Evolutionary conservation across 108 stramenopile species (phyloP), one percentile per base, ranked within the genome.

Genomic region (Discostella stelligeroides): DNA sequence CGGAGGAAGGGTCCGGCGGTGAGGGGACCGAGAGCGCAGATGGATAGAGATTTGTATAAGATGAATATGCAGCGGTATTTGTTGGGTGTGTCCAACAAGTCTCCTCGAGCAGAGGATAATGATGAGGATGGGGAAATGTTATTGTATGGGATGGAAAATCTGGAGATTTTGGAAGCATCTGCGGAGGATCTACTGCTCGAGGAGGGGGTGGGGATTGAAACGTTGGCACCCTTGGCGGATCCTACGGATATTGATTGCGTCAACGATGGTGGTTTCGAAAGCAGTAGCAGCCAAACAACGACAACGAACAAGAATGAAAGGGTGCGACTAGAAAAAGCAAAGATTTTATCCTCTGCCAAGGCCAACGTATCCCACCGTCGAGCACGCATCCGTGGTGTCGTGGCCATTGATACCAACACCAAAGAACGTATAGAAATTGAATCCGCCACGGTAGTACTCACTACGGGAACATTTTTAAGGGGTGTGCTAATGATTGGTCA

Each of bases 11-110:
- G 96, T 37, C 96, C 93, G 12, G 96, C 96, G 7, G 96, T 96
- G 7, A 58, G 96, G 25, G 96, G 96, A 49, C 95, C 95, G 14
- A 58, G 95, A 53, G 97, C 87, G 13, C 97, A 99, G 81, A 96
- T 96, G 85, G 98, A 99, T 83, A 80, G 98, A 27, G 98, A 98
- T 66, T 68, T 94, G 49, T 99, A 99, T 89, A 95, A 95, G 68
- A 20, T 40, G 4, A 82, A 85, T 42, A 96, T 99, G 98, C 95
- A 94, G 66, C 65, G 47, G 10, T 48, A 66, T 21, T 47, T 85
- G 0, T 28, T 67, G 45, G 17, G 49, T 17, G 49, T 20, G 4
- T 45, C 17, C 23, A 62, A 63, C 20, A 60, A n/a, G n/a, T n/a
- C n/a, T n/a, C n/a, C n/a, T n/a, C n/a, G n/a, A n/a, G n/a, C n/a